Conservation (phyloP, 169 alveolate species). For the Plasmodium yoelii region DNA sequence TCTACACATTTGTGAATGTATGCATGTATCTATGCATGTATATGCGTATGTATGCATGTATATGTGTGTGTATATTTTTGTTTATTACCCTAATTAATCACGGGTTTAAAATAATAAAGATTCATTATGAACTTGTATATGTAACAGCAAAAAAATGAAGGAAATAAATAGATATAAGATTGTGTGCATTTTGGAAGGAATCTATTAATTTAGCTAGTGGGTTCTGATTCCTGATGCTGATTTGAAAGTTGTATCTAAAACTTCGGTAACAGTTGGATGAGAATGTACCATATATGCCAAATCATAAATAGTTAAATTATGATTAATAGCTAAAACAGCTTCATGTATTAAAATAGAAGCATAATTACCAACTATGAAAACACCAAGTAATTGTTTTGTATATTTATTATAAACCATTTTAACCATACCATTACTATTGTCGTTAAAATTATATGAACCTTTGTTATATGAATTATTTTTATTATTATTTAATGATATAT, state of each 20-base stretch:
- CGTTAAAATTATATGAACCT: slow-evolving; percentile 42
- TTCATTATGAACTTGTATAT: no score
- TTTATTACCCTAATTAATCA: no score
- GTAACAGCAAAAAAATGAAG: no score
- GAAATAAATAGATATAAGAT: no score
- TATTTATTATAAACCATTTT: slow-evolving; percentile 78
- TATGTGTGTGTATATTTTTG: no score
- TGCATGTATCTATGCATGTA: no score
- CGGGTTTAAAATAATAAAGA: no score
- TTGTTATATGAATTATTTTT: slow-evolving; percentile 61
- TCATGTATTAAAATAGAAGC: slow-evolving; percentile 82
- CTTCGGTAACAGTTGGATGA: slow-evolving; percentile 84
- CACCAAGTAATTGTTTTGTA: slow-evolving; percentile 77
- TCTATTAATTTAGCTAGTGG: slow-evolving; percentile 23
- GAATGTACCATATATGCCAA: slow-evolving; percentile 80
- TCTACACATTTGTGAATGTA: no score
- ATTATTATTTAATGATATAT: slow-evolving; percentile 1
- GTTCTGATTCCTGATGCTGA: slow-evolving; percentile 77
- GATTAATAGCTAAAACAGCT: slow-evolving; percentile 79
- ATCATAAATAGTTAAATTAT: slow-evolving; percentile 44
- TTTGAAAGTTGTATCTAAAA: slow-evolving; percentile 80
- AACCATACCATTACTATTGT: slow-evolving; percentile 78
- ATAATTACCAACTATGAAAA: slow-evolving; percentile 80
- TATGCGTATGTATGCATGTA: no score
- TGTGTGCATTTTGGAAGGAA: no score